A percentile compares a stretch with the other conserved stretches of the same genome.
Conservation (phyloP, 2,329 filamentous ascomycete species). For the Penicillium frequentans region DNA sequence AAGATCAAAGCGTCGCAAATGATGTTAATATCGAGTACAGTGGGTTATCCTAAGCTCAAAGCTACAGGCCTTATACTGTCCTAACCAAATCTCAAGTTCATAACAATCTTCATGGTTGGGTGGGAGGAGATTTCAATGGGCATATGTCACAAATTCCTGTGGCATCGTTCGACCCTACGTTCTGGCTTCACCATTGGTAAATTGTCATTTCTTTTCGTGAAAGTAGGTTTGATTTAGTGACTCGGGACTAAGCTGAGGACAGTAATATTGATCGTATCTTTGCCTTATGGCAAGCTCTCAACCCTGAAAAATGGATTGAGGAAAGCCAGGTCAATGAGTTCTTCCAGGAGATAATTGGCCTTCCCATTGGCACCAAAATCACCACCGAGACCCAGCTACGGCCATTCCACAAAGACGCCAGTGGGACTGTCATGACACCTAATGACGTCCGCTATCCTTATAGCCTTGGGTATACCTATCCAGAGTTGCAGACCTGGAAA, state of each 20-base stretch:
- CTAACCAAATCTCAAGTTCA: constrained; percentile 15
- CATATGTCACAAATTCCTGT: constrained; percentile 71
- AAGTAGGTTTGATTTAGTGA: background rate
- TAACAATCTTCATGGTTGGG: constrained; percentile 52
- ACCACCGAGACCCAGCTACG: constrained; percentile 26
- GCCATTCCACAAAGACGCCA: constrained; percentile 61
- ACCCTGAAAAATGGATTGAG: constrained; percentile 62
- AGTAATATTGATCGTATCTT: constrained; percentile 65
- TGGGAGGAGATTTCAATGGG: constrained; percentile 56
- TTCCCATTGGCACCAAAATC: background rate
- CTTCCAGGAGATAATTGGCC: background rate
- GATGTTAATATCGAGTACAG: constrained; percentile 19
- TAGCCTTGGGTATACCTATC: constrained; percentile 71
- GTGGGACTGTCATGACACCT: constrained; percentile 65
- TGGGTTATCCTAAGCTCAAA: background rate
- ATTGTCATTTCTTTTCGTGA: background rate
- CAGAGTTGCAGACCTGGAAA: constrained; percentile 48
- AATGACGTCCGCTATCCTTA: constrained; percentile 59
- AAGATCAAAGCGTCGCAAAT: constrained; percentile 8
- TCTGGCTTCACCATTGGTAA: constrained; percentile 69
- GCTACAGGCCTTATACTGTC: background rate
- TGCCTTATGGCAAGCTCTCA: constrained; percentile 72
- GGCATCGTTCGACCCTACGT: constrained; percentile 76
- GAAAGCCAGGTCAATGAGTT: constrained; percentile 20
- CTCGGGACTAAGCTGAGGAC: background rate